These are phyloP conservation scores for Debaryomyces maramus DNA, from an alignment of 805 yeast genomes.

Conservation along the genomic window DNA sequence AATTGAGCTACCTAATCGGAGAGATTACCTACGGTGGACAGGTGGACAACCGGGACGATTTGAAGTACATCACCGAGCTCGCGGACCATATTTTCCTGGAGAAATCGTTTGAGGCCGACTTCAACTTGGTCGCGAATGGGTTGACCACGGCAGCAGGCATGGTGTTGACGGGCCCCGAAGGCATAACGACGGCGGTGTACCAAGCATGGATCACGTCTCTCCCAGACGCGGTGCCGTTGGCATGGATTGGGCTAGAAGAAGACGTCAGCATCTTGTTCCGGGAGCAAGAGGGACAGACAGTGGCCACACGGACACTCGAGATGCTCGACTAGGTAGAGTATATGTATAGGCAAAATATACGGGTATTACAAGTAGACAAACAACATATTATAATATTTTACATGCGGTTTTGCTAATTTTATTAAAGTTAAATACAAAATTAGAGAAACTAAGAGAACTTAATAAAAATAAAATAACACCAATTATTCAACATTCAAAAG, in stretches of 20 bases:
- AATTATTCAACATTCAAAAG: slow-evolving; percentile 8
- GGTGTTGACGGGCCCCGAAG: slow-evolving; percentile 49
- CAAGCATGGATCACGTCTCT: slow-evolving; percentile 50
- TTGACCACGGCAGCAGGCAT: slow-evolving; percentile 13
- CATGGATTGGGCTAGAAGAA: slow-evolving; percentile 53
- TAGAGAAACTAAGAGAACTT: slow-evolving; percentile 11
- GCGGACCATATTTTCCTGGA: slow-evolving; percentile 39
- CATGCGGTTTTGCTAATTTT: slow-evolving; percentile 19
- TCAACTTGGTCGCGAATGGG: slow-evolving; percentile 39
- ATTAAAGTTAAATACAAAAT: slow-evolving; percentile 14
- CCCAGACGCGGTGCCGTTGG: slow-evolving; percentile 53
- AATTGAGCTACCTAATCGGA: slow-evolving; percentile 49
- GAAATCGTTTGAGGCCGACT: slow-evolving; percentile 41
- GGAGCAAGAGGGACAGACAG: slow-evolving; percentile 19
- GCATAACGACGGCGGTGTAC: slow-evolving; percentile 32
- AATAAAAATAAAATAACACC: slow-evolving; percentile 7
- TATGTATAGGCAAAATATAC: background rate
- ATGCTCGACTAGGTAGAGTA: no score
- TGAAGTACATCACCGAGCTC: slow-evolving; percentile 30
- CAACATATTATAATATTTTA: slow-evolving; percentile 13
- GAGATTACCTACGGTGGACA: slow-evolving; percentile 69
- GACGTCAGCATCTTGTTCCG: slow-evolving; percentile 39
- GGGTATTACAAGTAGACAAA: background rate
- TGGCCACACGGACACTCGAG: slow-evolving; percentile 5
- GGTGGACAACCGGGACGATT: slow-evolving; percentile 45